These are phyloP conservation scores for Vanrija pseudolonga DNA, from an alignment of 1,284 basidiomycete genomes.

Conservation along the genomic window DNA sequence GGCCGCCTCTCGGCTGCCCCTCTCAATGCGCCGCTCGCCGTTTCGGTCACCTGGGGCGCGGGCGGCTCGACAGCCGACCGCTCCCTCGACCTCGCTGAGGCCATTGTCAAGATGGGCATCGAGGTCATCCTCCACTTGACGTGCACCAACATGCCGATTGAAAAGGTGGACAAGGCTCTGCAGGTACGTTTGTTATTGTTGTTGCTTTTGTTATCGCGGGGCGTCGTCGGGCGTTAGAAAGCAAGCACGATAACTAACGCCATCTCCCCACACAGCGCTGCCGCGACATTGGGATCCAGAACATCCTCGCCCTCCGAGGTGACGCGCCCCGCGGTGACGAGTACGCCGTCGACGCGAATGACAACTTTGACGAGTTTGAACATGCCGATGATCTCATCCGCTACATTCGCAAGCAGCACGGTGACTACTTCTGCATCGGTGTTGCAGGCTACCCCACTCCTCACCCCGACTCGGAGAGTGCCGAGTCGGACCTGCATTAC, in stretches of 20 bases:
- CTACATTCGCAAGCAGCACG: slow-evolving; percentile 85
- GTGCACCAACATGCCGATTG: slow-evolving; percentile 93
- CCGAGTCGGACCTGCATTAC: slow-evolving; percentile 69
- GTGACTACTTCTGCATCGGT: slow-evolving; percentile 76
- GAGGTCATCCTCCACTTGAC: slow-evolving; percentile 91
- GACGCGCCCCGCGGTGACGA: slow-evolving; percentile 92
- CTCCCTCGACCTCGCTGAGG: slow-evolving; percentile 78
- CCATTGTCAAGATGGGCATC: slow-evolving; percentile 53
- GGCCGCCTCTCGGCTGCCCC: slow-evolving; percentile 62
- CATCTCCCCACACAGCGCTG: slow-evolving; percentile 58
- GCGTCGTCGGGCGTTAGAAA: not conserved
- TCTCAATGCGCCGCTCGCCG: slow-evolving; percentile 60
- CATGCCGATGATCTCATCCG: slow-evolving; percentile 85
- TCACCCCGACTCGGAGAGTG: slow-evolving; percentile 65
- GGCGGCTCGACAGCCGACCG: slow-evolving; percentile 89
- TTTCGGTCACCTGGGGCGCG: slow-evolving; percentile 93
- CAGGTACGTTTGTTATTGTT: slow-evolving; percentile 55
- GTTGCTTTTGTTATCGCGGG: not conserved
- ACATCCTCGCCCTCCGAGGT: slow-evolving; percentile 87
- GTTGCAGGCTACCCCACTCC: slow-evolving; percentile 84
- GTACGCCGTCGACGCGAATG: slow-evolving; percentile 71
- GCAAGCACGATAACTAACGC: not conserved
- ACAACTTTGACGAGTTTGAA: slow-evolving; percentile 68
- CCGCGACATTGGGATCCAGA: slow-evolving; percentile 76
- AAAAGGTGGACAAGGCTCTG: slow-evolving; percentile 78